Conservation (phyloP, 306 rosid species). For the Gleditsia sinensis region DNA sequence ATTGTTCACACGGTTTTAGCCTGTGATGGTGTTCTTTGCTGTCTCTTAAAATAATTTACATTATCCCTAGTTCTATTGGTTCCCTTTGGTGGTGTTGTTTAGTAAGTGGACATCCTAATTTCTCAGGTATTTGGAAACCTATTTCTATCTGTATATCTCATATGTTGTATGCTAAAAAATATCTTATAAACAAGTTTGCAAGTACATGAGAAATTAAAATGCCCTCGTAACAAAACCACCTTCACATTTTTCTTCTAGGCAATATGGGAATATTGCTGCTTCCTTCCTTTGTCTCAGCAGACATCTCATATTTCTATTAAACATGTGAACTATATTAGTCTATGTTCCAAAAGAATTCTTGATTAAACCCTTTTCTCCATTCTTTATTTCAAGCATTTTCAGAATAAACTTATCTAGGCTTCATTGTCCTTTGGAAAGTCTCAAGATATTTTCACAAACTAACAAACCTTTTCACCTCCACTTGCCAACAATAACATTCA, state of each 20-base stretch:
- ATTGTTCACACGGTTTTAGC: slow-evolving; percentile 1
- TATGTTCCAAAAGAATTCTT: neutral
- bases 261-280: slow-evolving; percentile 17
- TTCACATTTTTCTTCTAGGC: neutral
- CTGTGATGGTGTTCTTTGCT: neutral
- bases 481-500: slow-evolving; percentile 2
- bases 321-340: neutral
- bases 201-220: neutral
- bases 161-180: neutral
- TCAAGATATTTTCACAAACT: slow-evolving; percentile 21
- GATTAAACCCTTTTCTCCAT: slow-evolving; percentile 16
- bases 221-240: too few species aligned
- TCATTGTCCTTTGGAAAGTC: neutral
- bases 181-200: too few species aligned
- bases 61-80: neutral
- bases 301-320: slow-evolving; percentile 1
- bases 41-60: neutral
- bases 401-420: slow-evolving; percentile 7
- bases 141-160: neutral
- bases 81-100: neutral
- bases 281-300: neutral
- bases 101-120: neutral
- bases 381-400: neutral
- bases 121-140: neutral
- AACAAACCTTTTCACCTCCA: slow-evolving; percentile 11